Conservation (phyloP, 768 basidiomycete genomes). For the Kwoniella dendrophila region DNA sequence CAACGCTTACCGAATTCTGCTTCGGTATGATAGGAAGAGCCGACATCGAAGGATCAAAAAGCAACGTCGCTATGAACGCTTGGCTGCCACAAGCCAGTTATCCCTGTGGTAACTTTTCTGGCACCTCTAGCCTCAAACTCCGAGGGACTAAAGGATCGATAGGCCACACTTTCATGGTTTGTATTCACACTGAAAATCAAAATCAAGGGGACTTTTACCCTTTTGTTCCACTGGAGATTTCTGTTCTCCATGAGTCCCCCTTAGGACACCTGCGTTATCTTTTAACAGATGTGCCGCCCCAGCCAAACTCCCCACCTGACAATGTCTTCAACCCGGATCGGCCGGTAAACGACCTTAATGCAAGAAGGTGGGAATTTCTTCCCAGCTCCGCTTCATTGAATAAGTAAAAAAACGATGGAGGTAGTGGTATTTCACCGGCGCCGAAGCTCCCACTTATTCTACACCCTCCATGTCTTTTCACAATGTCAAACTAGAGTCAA, state of each 20-base stretch:
- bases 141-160: constrained; percentile 79
- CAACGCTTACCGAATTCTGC: constrained; percentile 78
- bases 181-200: constrained; percentile 80
- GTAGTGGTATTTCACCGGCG: constrained; percentile 75
- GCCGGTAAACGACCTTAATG: constrained; percentile 69
- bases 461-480: constrained; percentile 78
- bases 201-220: constrained; percentile 79
- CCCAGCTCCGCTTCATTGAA: constrained; percentile 73
- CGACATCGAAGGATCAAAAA: constrained; percentile 81
- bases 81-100: constrained; percentile 80
- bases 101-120: constrained; percentile 79
- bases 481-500: constrained; percentile 85
- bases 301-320: constrained; percentile 81
- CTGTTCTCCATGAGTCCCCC: constrained; percentile 77
- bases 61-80: constrained; percentile 81
- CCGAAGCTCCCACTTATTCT: constrained; percentile 79
- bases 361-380: constrained; percentile 72
- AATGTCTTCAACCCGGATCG: constrained; percentile 73
- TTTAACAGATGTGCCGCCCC: constrained; percentile 79
- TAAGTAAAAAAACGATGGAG: constrained; percentile 76
- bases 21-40: constrained; percentile 80
- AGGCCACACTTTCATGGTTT: constrained; percentile 81
- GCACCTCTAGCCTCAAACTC: constrained; percentile 79
- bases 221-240: constrained; percentile 78
- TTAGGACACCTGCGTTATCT: constrained; percentile 79